Conservation (phyloP, 169 alveolate genomes). For the Plasmodium vinckei region DNA sequence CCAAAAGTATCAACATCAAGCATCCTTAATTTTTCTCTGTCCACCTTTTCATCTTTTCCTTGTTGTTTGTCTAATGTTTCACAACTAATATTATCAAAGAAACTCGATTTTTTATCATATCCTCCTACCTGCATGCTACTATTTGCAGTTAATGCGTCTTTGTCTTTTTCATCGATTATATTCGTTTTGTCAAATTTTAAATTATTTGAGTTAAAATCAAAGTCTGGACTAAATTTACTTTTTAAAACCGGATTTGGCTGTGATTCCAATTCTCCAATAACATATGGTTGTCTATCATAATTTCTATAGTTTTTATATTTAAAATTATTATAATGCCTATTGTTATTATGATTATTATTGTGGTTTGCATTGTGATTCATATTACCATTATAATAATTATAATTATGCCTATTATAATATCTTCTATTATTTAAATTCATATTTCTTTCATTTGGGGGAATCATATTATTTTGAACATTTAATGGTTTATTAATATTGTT, state of each 20-base stretch:
- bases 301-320: conserved; percentile 56
- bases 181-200: conserved; percentile 60
- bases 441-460: conserved; percentile 55
- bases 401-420: conserved; percentile 48
- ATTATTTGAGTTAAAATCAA: conserved; percentile 69
- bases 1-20: conserved; percentile 88
- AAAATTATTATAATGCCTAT: conserved; percentile 55
- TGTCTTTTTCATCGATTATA: conserved; percentile 60
- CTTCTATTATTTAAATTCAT: conserved; percentile 65
- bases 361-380: not conserved
- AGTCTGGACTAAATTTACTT: conserved; percentile 72
- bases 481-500: conserved; percentile 51
- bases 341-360: conserved; percentile 32
- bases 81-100: conserved; percentile 85
- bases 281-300: conserved; percentile 42
- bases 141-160: conserved; percentile 15
- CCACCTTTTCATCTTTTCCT: conserved; percentile 78
- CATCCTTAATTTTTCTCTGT: conserved; percentile 83
- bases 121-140: conserved; percentile 60
- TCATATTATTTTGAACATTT: conserved; percentile 40
- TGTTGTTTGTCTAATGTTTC: conserved; percentile 69
- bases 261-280: conserved; percentile 73
- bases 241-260: conserved; percentile 70
- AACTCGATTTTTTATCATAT: conserved; percentile 85
- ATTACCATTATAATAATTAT: conserved; percentile 30